Base-by-base conservation (phyloP, 108 stramenopile genomes). In the Schizochytrium sp. region DNA sequence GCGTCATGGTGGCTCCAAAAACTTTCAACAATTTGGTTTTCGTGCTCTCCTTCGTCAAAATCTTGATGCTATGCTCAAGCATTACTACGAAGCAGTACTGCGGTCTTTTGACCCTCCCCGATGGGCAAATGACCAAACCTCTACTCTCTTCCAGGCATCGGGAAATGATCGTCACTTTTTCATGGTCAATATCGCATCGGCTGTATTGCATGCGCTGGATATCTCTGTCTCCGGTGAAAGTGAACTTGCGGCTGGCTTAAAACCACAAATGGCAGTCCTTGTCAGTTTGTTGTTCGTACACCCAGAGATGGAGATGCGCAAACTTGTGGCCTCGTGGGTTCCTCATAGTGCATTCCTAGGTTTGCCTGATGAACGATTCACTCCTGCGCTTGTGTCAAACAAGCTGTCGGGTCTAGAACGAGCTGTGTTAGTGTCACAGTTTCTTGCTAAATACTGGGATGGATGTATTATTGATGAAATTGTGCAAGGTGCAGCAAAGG, bases 201-300 rank as follows among this genome's bases (percentile, higher is more conserved):
- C 76, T 5, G 50, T 83, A 5, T 53, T 83, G 45, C 28, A 83
- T 17, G 53, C 76, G 45, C 76, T 83, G 13, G 53, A 83, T 2
- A 53, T 44, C 2, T 69, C 64, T 38, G 64, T 69, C 42, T 44
- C 47, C 50, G 28, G 28, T 28, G 76, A 55, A 0, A 47, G 55
- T 40, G 3, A 17, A 53, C 50, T 83, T 10, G 76, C 47, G 15
- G 76, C 19, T 5, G 76, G 53, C 40, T n/a, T 55, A 40, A n/a
- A n/a, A 40, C 76, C 76, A 53, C 76, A 83, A 83, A 83, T 83
- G 76, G 50, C 53, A n/a, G 50, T 83, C 5, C 40, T 83, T n/a
- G 53, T 83, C 45, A 55, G 28, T 13, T 50, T 83, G 28, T 53
- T 83, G 2, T 83, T 83, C 55, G 76, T 83, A 40, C 76, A 83